Percentiles rank a stretch among this genome's conserved stretches.
phyloP scores from a whole-genome alignment of 805 yeast species.

The Candida chilensis region DNA sequence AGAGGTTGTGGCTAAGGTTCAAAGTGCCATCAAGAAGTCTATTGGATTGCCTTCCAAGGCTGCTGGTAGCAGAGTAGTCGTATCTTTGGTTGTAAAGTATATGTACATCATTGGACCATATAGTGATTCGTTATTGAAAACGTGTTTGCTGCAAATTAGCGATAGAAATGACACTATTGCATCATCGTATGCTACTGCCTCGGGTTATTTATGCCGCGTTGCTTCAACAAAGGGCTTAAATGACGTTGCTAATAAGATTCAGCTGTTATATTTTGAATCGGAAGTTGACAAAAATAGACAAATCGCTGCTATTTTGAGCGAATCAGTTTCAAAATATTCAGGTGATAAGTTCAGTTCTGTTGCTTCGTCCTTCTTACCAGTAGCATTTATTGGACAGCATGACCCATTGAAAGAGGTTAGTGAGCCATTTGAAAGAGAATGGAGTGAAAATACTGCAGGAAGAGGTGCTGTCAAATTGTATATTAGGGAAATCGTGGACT shows the following conservation, averaged over 20 bases:
- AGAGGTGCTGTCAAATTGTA: slow-evolving; percentile 61
- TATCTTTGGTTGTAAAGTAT: slow-evolving; percentile 52
- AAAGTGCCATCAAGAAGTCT: slow-evolving; percentile 50
- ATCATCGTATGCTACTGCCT: slow-evolving; percentile 67
- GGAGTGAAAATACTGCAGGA: slow-evolving; percentile 74
- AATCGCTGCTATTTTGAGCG: slow-evolving; percentile 53
- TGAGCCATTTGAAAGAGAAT: slow-evolving; percentile 46
- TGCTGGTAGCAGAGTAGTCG: slow-evolving; percentile 69
- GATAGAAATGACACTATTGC: slow-evolving; percentile 71
- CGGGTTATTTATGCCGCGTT: slow-evolving; percentile 69
- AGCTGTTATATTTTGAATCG: slow-evolving; percentile 50
- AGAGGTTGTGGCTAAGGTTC: slow-evolving; percentile 38
- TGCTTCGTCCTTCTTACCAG: slow-evolving; percentile 61
- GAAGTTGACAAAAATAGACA: slow-evolving; percentile 35
- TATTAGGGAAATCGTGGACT: slow-evolving; percentile 51
- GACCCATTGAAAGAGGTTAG: slow-evolving; percentile 42
- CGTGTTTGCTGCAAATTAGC: slow-evolving; percentile 47
- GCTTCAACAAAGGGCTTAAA: slow-evolving; percentile 42
- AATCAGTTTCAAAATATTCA: slow-evolving; percentile 59
- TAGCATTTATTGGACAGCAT: slow-evolving; percentile 70
- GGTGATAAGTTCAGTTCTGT: slow-evolving; percentile 57
- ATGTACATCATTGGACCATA: slow-evolving; percentile 31
- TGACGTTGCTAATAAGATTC: slow-evolving; percentile 42
- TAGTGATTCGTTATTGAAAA: slow-evolving; percentile 54
- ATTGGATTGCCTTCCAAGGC: slow-evolving; percentile 91